A percentile compares a stretch with the other conserved stretches of the same genome.
Conservation (phyloP, 2,329 filamentous ascomycete species). For the Diplocarpon mali region DNA sequence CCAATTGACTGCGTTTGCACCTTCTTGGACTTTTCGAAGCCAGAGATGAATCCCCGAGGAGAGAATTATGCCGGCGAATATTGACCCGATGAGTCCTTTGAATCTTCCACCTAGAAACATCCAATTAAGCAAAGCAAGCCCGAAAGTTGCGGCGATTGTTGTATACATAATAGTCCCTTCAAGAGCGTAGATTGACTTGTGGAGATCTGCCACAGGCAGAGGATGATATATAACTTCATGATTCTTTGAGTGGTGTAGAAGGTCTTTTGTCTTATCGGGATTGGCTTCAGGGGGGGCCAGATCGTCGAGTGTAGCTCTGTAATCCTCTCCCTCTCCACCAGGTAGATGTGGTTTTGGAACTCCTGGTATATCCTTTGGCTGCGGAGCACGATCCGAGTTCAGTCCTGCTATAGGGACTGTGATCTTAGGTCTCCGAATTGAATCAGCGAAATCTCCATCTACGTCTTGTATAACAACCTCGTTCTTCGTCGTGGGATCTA, state of each 20-base stretch:
- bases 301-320: constrained; percentile 12
- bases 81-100: constrained; percentile 10
- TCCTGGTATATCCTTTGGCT: constrained; percentile 3
- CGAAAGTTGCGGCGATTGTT: constrained; percentile 9
- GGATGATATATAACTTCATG: constrained; percentile 16
- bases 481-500: constrained; percentile 17
- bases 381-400: constrained; percentile 4
- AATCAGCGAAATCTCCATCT: constrained; percentile 15
- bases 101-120: constrained; percentile 11
- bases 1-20: constrained; percentile 16
- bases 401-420: constrained; percentile 12
- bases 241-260: constrained; percentile 15
- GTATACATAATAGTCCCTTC: constrained; percentile 10
- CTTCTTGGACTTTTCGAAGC: constrained; percentile 15
- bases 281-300: constrained; percentile 16
- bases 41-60: constrained; percentile 15
- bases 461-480: constrained; percentile 18
- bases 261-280: constrained; percentile 13
- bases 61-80: constrained; percentile 13
- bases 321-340: constrained; percentile 11
- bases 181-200: constrained; percentile 11
- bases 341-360: constrained; percentile 6
- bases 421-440: constrained; percentile 13
- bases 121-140: constrained; percentile 11
- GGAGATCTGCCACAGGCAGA: constrained; percentile 14